Percentiles rank a stretch among this genome's conserved stretches.
Evolutionary conservation across 768 basidiomycete genomes (phyloP).

Genomic region (Suillus lakei): DNA sequence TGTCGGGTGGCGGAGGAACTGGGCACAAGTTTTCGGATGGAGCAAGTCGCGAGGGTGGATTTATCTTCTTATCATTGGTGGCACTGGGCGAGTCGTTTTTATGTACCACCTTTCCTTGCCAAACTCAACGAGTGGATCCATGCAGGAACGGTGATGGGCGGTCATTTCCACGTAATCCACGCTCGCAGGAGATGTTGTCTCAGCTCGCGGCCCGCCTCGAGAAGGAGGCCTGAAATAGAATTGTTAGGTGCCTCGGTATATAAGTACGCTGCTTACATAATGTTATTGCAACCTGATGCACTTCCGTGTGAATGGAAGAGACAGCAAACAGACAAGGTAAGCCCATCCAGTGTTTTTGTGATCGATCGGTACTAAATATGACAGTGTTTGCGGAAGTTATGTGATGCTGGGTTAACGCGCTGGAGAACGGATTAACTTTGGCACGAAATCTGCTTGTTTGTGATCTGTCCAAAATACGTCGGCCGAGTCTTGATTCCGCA

Average conservation of each 20-base stretch:
- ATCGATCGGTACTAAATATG: not conserved
- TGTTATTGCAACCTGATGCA: not conserved
- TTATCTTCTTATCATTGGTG: slow-evolving; percentile 60
- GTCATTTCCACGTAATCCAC: slow-evolving; percentile 69
- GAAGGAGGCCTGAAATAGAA: slow-evolving; percentile 18
- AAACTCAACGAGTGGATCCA: not conserved
- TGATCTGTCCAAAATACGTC: not conserved
- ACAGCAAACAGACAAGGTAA: not conserved
- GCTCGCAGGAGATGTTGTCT: slow-evolving; percentile 67
- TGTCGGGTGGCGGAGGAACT: slow-evolving; percentile 74
- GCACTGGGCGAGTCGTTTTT: slow-evolving; percentile 56
- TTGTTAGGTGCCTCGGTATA: not conserved
- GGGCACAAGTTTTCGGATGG: slow-evolving; percentile 71
- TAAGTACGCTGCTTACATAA: not conserved
- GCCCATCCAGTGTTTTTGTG: not conserved
- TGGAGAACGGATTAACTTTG: not conserved
- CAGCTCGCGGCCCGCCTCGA: slow-evolving; percentile 66
- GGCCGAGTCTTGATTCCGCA: not conserved
- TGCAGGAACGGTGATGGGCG: slow-evolving; percentile 68
- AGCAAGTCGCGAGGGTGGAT: slow-evolving; percentile 55
- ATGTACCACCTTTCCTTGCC: not conserved
- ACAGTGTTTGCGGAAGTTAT: not conserved
- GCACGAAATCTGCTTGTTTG: not conserved
- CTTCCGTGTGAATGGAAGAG: not conserved
- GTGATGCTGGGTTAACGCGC: not conserved